Base-by-base conservation (phyloP, 345 rosid genomes). In the Gossypium mustelinum region DNA sequence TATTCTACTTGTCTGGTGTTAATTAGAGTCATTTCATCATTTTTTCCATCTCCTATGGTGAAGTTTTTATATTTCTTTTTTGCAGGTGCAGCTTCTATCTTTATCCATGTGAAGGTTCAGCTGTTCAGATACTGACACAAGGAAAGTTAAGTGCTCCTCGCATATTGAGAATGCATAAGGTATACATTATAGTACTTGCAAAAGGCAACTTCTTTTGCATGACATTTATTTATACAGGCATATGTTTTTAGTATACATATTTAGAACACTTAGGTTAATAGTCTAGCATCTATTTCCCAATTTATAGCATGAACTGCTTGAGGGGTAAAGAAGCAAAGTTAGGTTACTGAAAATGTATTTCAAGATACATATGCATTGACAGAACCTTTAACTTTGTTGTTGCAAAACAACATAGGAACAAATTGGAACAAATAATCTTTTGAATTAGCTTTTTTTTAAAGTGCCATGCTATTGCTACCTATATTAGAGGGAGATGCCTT, bases 141-240 rank as follows among this genome's bases (percentile, higher is more conserved):
- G 99, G 99, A 83, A 96, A 96, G 82, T 86, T 96, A 56, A 96
- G 97, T 83, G 99, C 99, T 59, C 99, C 99, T 59, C 87, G 99
- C 61, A 96, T 96, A 84, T 82, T 96, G 87, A 92, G 99, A 84
- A 89, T 93, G 82, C 97, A 92, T 79, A 96, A 96, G 89, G 99
- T 96, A 81, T 83, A 45, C 17, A n/a, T 57, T 29, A 85, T 63
- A 10, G 61, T 13, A 34, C 29, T n/a, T 51, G n/a, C 22, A 45
- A 73, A 70, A 70, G 47, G 17, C 24, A 52, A 17, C 56, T 70
- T n/a, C 16, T 52, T 68, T 70, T 52, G 59, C 47, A 29, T 70
- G 48, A 25, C 61, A 29, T 70, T 45, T 17, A 16, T 29, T 52
- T 29, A 47, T 51, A 52, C 16, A n/a, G 1, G 25, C 73, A 4